phyloP scores from a whole-genome alignment of 164 flowering plant species.

The Magnolia sinica region DNA sequence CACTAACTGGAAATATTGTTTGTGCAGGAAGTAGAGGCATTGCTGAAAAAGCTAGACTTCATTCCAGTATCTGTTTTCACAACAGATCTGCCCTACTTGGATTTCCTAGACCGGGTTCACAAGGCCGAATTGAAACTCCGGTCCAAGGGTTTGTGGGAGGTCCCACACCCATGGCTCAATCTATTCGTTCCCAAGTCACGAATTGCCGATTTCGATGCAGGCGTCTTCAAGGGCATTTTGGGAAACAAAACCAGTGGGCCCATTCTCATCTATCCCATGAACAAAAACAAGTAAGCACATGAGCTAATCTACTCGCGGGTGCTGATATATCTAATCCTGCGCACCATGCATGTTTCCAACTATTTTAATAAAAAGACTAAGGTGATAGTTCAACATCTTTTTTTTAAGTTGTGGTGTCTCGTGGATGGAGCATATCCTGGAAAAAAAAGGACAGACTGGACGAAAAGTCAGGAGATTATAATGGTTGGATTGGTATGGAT shows the following conservation, averaged over 20 bases:
- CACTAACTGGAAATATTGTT: not conserved
- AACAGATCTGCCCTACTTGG: conserved; percentile 73
- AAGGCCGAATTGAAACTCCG: conserved; percentile 89
- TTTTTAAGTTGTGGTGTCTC: too few species aligned
- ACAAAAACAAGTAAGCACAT: conserved; percentile 77
- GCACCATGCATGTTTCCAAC: too few species aligned
- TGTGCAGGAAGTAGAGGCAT: conserved; percentile 67
- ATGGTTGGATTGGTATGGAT: too few species aligned
- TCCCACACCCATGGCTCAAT: conserved; percentile 98
- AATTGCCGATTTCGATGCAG: conserved; percentile 69
- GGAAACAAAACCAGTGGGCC: conserved; percentile 89
- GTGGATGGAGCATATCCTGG: too few species aligned
- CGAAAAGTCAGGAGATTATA: too few species aligned
- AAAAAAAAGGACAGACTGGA: too few species aligned
- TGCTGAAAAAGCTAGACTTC: conserved; percentile 57
- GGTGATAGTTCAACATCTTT: too few species aligned
- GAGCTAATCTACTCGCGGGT: not conserved
- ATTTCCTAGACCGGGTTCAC: conserved; percentile 95
- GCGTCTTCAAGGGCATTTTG: conserved; percentile 89
- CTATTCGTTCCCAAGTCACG: conserved; percentile 84
- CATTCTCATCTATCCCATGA: conserved; percentile 93
- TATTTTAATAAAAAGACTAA: too few species aligned
- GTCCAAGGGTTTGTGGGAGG: conserved; percentile 89
- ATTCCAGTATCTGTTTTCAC: conserved; percentile 71
- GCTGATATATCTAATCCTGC: too few species aligned